Base-by-base conservation (phyloP, 345 rosid species). In the Fremontodendron californicum region DNA sequence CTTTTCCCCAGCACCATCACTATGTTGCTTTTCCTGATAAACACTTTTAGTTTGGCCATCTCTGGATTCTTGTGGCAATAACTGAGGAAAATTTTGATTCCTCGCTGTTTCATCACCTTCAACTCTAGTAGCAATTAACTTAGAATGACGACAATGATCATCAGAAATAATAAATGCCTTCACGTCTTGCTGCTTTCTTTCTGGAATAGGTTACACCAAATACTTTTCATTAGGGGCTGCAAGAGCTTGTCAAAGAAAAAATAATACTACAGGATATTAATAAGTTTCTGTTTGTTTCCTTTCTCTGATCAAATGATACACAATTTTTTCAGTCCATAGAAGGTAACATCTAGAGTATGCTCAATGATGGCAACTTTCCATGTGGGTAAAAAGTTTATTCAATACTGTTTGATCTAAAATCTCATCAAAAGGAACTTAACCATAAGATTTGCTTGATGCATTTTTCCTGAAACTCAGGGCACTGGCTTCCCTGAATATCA, bases 151-250 rank as follows among this genome's bases (percentile, higher is more conserved):
- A 69, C 25, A 2, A 35, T 4, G 73, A 9, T 25, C 9, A 48
- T 3, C 60, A 31, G 48, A 63, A 31, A 63, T 35, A 62, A n/a
- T 35, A 62, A n/a, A 29, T 31, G 45, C 21, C 18, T 35, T 10
- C 40, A 2, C 1, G 0, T 37, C 15, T 45, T 19, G 61, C 45
- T 45, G 46, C 61, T 46, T 61, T 62, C 12, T 21, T 29, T 35
- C 78, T 75, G 78, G 31, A 31, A 63, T 45, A 31, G 40, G 48
- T 46, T 46, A 19, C 61, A 62, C 57, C 55, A 60, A 61, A 74
- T 27, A 40, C 4, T 3, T 25, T 46, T 46, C 13, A 33, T 65
- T 40, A 65, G 46, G 5, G 45, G 48, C 48, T 21, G 8, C 27
- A 65, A 39, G 27, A n/a, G 48, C 48, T 39, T 39, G 73, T 43